Conservation (phyloP, 371 early-diverging fungal species). For the Batrachochytrium dendrobatidis region DNA sequence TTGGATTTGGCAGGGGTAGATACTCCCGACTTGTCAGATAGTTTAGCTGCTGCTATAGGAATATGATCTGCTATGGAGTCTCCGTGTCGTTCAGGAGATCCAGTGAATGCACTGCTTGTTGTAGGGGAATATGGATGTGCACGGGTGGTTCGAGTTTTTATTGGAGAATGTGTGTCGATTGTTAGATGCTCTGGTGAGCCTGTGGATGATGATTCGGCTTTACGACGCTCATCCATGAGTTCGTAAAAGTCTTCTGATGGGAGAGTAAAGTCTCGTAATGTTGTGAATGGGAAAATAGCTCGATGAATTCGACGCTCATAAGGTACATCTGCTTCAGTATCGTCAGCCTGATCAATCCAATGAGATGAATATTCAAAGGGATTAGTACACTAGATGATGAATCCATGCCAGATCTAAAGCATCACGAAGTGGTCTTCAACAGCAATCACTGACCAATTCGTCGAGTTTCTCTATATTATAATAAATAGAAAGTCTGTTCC, state of each 20-base stretch:
- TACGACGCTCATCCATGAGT: constrained; percentile 12
- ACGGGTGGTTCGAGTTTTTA: too few relatives aligned
- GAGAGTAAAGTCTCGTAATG: constrained; percentile 12
- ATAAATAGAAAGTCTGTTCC: constrained; percentile 10
- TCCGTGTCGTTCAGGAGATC: too few relatives aligned
- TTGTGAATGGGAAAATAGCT: constrained; percentile 14
- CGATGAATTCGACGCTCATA: constrained; percentile 7
- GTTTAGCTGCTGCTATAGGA: too few relatives aligned
- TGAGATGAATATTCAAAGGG: too few relatives aligned
- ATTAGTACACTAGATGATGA: neutral
- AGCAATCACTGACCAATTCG: constrained; percentile 10
- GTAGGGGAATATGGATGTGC: too few relatives aligned
- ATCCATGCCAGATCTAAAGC: neutral
- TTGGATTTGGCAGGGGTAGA: too few relatives aligned
- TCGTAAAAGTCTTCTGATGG: constrained; percentile 16
- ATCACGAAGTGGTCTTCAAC: neutral
- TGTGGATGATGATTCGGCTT: neutral
- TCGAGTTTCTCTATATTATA: constrained; percentile 16
- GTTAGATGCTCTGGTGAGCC: neutral
- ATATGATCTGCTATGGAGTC: too few relatives aligned
- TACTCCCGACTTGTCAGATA: too few relatives aligned
- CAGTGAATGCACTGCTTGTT: too few relatives aligned
- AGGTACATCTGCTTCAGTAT: constrained; percentile 13
- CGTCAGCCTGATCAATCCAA: constrained; percentile 18
- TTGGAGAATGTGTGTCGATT: too few relatives aligned